Base-by-base conservation (phyloP, 345 rosid genomes). In the Eucalyptus regnans region DNA sequence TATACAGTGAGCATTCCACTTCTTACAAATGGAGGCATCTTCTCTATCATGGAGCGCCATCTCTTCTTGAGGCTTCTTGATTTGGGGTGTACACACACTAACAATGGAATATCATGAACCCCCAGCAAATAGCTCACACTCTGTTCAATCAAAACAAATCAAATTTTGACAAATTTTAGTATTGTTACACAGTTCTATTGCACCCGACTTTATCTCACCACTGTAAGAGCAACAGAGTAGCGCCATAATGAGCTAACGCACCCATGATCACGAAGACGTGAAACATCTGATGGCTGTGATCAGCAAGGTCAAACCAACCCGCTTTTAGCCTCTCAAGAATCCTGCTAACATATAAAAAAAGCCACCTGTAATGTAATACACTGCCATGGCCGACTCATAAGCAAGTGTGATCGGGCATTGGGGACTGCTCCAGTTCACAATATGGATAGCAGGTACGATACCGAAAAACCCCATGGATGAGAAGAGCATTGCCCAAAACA, bases 381-480 rank as follows among this genome's bases (percentile, higher is more conserved):
- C 5, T 1, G 97, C 99, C 99, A 96, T 96, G 25, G 95, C 95
- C 23, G 90, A 80, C 91, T 97, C 99, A 46, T 96, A 96, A 6
- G 92, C 91, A 7, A 97, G 88, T 2, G 95, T 94, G 33, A 64
- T 64, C 8, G 37, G 18, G 71, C 37, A 3, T 1, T 64, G 92
- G 3, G 99, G 97, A 87, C 96, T 96, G 54, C 80, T 89, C 99
- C 99, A 97, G 87, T 97, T 96, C 37, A 96, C 97, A 14, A 95
- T 62, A 1, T 87, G 27, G 7, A 96, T 95, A n/a, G 97, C 97
- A 3, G 99, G 99, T 51, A 97, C 88, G 4, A 96, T 50, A 15
- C 99, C 97, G 5, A 96, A 97, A 4, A 97, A 90, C 50, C 96
- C 99, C 99, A 97, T 96, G 51, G 96, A 96, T 43, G 86, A 87